Evolutionary conservation across 371 early-diverging fungal genomes (phyloP), one percentile per base, ranked within the genome.

Genomic region (Mucor irregularis): DNA sequence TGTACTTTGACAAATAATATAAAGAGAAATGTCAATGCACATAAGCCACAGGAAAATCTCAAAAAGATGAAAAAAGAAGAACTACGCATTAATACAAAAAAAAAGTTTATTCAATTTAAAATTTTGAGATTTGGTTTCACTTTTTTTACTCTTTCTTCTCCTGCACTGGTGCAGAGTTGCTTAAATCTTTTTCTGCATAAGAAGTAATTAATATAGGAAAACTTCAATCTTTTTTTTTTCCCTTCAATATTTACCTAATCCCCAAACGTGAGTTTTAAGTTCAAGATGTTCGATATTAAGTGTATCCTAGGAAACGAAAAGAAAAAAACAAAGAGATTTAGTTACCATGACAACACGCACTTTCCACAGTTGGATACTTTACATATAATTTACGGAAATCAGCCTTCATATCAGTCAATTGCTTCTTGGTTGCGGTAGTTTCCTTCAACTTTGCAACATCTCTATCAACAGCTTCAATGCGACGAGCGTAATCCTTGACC

Each of bases 201-300:
- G 29, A 28, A n/a, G 3, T 28, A 26, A n/a, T n/a, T n/a, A n/a
- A 33, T 16, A 31, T 43, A 29, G 3, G 28, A 40, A 21, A 19
- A 42, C 29, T 3, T 35, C 13, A 13, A 16, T 35, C 13, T 11
- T 13, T 35, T 35, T 35, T 1, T 35, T 11, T 35, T 11, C 35
- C 16, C 9, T 9, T 21, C 28, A 13, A 17, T 26, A 14, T 5
- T 61, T 68, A 70, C 78, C 89, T 56, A 88, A 68, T 49, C 87
- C 87, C 89, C 88, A 89, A 14, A 89, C 84, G 53, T 86, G 88
- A 7, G 86, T 85, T 67, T 89, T 89, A 55, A 88, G 74, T 63
- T 89, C 89, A 37, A 89, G 74, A 56, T 88, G 89, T 49, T 89
- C 88, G 57, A 84, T 81, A 57, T 87, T 83, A 39, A 89, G 68